These are phyloP conservation scores for Yarrowia yakushimensis DNA, from an alignment of 805 yeast species.

Conservation along the genomic window DNA sequence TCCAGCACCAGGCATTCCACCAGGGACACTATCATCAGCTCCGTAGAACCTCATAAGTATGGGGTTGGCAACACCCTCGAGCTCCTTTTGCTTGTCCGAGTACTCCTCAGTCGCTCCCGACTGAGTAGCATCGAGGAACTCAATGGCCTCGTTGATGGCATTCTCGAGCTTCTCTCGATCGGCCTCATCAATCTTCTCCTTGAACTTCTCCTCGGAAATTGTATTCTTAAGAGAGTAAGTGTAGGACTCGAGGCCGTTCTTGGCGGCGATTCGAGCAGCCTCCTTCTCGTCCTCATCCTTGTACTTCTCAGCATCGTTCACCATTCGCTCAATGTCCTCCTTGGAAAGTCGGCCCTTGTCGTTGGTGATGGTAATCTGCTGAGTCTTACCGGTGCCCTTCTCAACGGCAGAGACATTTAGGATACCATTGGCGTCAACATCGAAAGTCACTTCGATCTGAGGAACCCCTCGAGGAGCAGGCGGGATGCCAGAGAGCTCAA, in stretches of 20 bases:
- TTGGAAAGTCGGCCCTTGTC: conserved; percentile 8
- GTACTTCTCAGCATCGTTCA: conserved; percentile 8
- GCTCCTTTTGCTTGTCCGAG: conserved; percentile 4
- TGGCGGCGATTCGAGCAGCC: conserved; percentile 4
- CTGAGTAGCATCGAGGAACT: background rate
- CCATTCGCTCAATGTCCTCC: conserved; percentile 7
- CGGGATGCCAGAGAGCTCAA: background rate
- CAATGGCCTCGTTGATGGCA: background rate
- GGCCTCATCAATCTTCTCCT: background rate
- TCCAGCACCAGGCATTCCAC: background rate
- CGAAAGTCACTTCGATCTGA: background rate
- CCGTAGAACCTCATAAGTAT: background rate
- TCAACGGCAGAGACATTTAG: background rate
- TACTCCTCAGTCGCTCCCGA: background rate
- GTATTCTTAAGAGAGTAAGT: background rate
- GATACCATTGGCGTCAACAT: background rate
- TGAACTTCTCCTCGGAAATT: background rate
- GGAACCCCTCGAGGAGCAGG: conserved; percentile 3
- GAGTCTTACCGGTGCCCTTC: conserved; percentile 1
- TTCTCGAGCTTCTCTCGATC: background rate
- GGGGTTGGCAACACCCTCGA: conserved; percentile 1
- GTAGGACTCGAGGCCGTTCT: background rate
- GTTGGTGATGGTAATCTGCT: conserved; percentile 3
- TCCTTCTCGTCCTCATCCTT: conserved; percentile 5
- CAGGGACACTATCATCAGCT: background rate